Base-by-base conservation (phyloP, 805 yeast genomes). In the Suhomyces sp. region DNA sequence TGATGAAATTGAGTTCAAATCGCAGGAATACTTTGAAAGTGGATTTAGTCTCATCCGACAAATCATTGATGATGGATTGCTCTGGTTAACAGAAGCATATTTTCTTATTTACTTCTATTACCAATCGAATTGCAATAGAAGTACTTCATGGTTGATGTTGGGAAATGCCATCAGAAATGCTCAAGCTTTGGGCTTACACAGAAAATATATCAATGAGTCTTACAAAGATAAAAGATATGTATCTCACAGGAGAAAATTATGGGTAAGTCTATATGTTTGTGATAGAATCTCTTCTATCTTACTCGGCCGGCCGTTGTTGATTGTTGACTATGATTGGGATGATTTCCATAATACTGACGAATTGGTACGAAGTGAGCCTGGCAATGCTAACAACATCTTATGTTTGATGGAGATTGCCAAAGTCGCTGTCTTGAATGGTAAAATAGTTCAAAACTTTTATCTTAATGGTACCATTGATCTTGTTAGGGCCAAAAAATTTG, bases 71-170 rank as follows among this genome's bases (percentile, higher is more conserved):
- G 72, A 66, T 42, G 66, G 60, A 18, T 61, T 51, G 20, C 28
- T 68, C 10, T 70, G 75, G 74, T 43, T 65, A 9, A 67, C 68
- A 3, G 70, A 68, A 37, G 64, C 65, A 4, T 54, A 69, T 38
- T 42, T 66, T 19, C 43, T 73, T 15, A 51, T 62, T 22, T 67
- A 58, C 43, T 58, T 69, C 42, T 69, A 56, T 44, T 63, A 70
- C 38, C 70, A 66, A 32, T 49, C 56, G 19, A 56, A 56, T n/a
- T 63, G 70, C 7, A 62, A 60, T 31, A 57, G 69, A 37, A 58
- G 58, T 30, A 53, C 68, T 0, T 67, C 75, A 4, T 72, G 76
- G 76, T 51, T 69, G 10, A 60, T 59, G 42, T 43, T 71, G 16
- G 72, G 74, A 6, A 40, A 45, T 13, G 67, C 73, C 1, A 66